Base-by-base conservation (phyloP, 1,284 basidiomycete species). In the Calocybe gambosa region DNA sequence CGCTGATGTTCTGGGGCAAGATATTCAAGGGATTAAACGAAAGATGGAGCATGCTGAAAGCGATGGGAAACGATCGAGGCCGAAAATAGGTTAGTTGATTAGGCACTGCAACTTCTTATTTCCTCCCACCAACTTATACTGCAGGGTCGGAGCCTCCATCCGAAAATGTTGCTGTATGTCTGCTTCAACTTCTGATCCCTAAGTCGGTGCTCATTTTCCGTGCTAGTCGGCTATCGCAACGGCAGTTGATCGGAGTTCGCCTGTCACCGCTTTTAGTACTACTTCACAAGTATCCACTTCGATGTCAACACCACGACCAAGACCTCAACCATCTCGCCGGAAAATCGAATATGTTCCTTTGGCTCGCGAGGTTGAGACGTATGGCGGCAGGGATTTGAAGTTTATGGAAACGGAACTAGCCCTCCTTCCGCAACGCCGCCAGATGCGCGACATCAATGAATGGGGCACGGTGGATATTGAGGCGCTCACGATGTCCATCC, bases 321-420 rank as follows among this genome's bases (percentile, higher is more conserved):
- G 69, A 43, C 66, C 67, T 43, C 77, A 75, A 54, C 66, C 69
- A 25, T 68, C 79, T 29, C 80, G 91, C 49, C 85, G 89, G 58
- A 90, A 87, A 66, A 89, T 98, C 55, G 89, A 93, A 68, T 99
- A 98, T 62, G 72, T 88, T 20, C 95, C 95, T 0, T 69, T 91
- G 13, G 78, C 79, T 8, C 81, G 89, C 20, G 84, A 88, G 47
- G 64, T 89, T 21, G 81, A 87, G n/a, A 85, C 83, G 0, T 73
- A 82, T 49, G 93, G 91, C 25, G 94, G 94, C 10, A 85, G 93
- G 59, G 90, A 97, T 62, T 61, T 93, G 16, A 74, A 80, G 42
- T 55, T 68, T n/a, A 66, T 93, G 46, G 82, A 91, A 54, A 71
- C 75, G 12, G 84, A 89, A 56, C 71, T 80, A 33, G 63, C 69